Conservation (phyloP, 2,329 filamentous ascomycete genomes). For the Cercospora canescens region DNA sequence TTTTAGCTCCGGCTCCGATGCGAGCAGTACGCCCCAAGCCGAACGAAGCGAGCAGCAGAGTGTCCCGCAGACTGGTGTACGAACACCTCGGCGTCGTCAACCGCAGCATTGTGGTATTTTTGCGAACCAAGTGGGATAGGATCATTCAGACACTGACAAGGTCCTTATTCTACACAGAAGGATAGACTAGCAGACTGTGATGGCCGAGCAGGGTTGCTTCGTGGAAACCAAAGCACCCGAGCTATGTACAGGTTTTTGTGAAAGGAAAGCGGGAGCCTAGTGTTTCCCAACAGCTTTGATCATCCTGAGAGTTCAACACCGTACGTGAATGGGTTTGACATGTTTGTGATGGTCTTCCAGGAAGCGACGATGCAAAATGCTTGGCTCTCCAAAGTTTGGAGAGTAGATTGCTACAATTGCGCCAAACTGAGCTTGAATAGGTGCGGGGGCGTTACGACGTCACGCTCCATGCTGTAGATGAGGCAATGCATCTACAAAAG, state of each 20-base stretch:
- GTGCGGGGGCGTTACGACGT: conserved; percentile 2
- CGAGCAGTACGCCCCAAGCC: not conserved
- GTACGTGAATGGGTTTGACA: not conserved
- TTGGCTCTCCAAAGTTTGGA: not conserved
- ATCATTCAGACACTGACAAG: not conserved
- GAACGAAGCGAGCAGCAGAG: not conserved
- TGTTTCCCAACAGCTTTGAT: no score
- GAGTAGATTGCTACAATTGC: not conserved
- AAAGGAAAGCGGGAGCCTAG: not conserved
- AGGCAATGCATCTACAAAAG: not conserved
- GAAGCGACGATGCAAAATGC: not conserved
- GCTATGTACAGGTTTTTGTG: not conserved
- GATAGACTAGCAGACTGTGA: not conserved
- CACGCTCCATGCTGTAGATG: conserved; percentile 1
- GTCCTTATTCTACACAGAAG: not conserved
- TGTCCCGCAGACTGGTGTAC: not conserved
- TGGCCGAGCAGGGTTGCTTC: not conserved
- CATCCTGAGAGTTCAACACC: not conserved
- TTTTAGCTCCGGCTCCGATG: not conserved
- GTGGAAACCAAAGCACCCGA: not conserved
- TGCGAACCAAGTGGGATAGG: no score
- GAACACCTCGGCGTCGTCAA: not conserved
- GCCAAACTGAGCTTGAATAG: not conserved
- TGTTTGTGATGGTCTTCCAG: not conserved
- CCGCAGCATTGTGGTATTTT: not conserved